These are phyloP conservation scores for Phalaenopsis aphrodite DNA, from an alignment of 106 monocot genomes.

Conservation along the genomic window DNA sequence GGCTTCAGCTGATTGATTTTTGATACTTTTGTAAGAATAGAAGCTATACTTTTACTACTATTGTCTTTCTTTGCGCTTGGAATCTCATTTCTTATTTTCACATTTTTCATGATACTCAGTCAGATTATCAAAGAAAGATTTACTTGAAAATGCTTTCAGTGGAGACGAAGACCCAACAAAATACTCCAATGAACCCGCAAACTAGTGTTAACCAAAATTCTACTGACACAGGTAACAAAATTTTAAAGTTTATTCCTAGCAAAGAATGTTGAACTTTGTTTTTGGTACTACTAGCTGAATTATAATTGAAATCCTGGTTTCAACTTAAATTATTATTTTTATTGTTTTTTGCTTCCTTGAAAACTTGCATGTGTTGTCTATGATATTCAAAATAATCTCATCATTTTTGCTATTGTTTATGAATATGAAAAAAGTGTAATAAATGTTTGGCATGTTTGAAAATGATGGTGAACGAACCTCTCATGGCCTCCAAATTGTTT, in stretches of 20 bases:
- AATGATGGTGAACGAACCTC: too few species aligned
- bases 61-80: background rate
- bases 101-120: conserved; percentile 26
- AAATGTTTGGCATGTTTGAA: background rate
- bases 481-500: too few species aligned
- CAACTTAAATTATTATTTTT: background rate
- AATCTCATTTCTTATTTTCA: conserved; percentile 3
- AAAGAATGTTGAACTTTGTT: background rate
- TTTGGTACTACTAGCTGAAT: background rate
- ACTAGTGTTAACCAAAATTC: conserved; percentile 26
- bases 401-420: background rate
- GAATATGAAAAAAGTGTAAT: background rate
- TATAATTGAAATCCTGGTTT: background rate
- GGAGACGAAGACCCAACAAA: conserved; percentile 51
- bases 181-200: conserved; percentile 23
- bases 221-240: conserved; percentile 42
- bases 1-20: background rate
- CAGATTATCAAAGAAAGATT: conserved; percentile 72
- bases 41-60: background rate
- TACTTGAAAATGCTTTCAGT: conserved; percentile 82
- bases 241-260: background rate
- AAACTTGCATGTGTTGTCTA: background rate
- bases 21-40: background rate
- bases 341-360: background rate
- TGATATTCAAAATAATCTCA: background rate